Evolutionary conservation across 148 eudicot genomes (phyloP), one percentile per base, ranked within the genome.

Genomic region (Bassia scoparia): DNA sequence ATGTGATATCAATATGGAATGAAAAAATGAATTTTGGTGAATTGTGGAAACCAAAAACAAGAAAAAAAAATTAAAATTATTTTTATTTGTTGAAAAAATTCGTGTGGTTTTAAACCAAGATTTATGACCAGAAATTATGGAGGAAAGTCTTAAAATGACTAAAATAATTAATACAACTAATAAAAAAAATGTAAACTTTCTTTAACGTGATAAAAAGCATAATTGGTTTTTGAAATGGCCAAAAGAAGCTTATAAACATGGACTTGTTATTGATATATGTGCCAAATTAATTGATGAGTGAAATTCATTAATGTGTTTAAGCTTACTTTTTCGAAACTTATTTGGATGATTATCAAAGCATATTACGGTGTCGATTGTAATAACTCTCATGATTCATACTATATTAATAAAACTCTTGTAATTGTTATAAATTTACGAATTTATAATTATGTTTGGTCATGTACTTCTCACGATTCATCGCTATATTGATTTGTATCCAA

Each of bases 21-120:
- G 48, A 27, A 21, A 61, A 76, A 76, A 67, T 68, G 23, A 76
- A 49, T 31, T 33, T 60, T 48, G 60, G 74, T 71, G 71, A 64
- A 4, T 15, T 15, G 37, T n/a, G 44, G 41, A 27, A 27, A 33
- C 43, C 53, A 49, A 49, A 17, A 15, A 21, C 11, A 37, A n/a
- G 30, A 17, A 12, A n/a, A n/a, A n/a, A n/a, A n/a, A 37, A 41
- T 3, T 41, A 8, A 8, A 2, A 2, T n/a, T 41, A 0, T 5
- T 41, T 41, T 34, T 37, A n/a, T 38, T 1, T 20, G 9, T 7
- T 1, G 4, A 21, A 46, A 16, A 4, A 61, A 20, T 61, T 61
- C 26, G 30, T 58, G 67, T 56, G 4, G 41, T 18, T 5, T 43
- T 29, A 75, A 7, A 29, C 0, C 7, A 59, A 20, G 16, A 31